Evolutionary conservation across 768 basidiomycete species (phyloP), one percentile per base, ranked within the genome.

Genomic region (Amanita subjunquillea): DNA sequence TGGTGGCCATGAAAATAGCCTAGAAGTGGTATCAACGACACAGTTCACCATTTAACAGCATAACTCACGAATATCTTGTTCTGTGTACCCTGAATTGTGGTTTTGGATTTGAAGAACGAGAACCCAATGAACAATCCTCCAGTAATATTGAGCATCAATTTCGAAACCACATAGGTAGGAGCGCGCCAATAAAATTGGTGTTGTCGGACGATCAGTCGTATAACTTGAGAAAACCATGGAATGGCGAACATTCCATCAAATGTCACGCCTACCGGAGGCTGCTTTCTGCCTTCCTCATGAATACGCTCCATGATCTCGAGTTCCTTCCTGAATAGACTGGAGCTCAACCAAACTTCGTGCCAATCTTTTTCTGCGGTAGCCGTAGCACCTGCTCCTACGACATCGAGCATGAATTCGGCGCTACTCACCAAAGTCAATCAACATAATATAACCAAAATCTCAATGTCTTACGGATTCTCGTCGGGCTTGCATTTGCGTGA

Each of bases 321-420:
- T 3, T 70, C 64, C 3, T 62, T 54, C n/a, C 59, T 56, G 43
- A 60, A 63, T 54, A 73, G 68, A 2, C 64, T 59, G 6, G 71
- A 73, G 32, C 72, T 62, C n/a, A 63, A 45, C 77, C 73, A 82
- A 1, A 69, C 59, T 32, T 76, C 66, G 49, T 73, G 71, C 82
- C 87, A 89, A 56, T 89, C 75, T 9, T 62, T 63, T 3, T 65
- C 56, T 30, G 67, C 74, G 23, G 73, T 67, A 0, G 81, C 78
- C 2, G 82, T 79, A 3, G 80, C 79, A 6, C 86, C 85, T 15
- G 86, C 85, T 6, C 86, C 86, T 50, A 87, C 85, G 9, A 80
- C 81, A 47, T 84, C 80, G 22, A 88, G 72, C 69, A 82, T 80
- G 53, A 72, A 82, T 54, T 81, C 80, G 12, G 80, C 79, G 4